Percentiles rank a stretch among this genome's conserved stretches.
phyloP scores from a whole-genome alignment of 257 asterid species.

The Mentha longifolia region DNA sequence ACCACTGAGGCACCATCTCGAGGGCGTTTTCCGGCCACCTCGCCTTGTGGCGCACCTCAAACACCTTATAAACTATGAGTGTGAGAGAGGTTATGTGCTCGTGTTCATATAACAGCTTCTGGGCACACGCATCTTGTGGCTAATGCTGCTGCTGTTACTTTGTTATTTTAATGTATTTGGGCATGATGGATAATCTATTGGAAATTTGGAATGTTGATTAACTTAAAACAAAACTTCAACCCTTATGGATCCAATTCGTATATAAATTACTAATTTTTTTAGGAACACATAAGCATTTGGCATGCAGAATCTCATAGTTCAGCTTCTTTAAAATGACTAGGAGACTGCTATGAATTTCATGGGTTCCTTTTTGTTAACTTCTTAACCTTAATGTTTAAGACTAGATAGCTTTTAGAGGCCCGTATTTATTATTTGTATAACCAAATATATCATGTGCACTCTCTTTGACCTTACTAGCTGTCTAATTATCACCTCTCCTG shows the following conservation, averaged over 20 bases:
- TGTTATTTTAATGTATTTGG: neutral
- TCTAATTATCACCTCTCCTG: neutral
- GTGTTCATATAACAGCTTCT: neutral
- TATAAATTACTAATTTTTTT: neutral
- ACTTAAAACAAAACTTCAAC: neutral
- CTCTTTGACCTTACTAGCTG: conserved; percentile 1
- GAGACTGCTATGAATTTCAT: neutral
- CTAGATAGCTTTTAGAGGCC: neutral
- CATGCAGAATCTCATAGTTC: neutral
- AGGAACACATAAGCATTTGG: neutral
- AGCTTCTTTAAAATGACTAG: neutral
- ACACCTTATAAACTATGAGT: no score
- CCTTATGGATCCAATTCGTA: neutral
- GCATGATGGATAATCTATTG: conserved; percentile 3
- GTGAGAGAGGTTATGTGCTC: neutral
- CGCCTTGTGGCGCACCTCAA: no score
- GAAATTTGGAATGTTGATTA: conserved; percentile 1
- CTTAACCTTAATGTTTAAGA: neutral
- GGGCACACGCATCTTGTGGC: conserved; percentile 1
- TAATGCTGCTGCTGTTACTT: neutral
- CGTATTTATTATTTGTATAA: neutral
- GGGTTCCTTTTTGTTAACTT: neutral
- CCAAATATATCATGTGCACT: neutral
- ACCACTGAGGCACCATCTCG: no score
- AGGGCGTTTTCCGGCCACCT: no score